Evolutionary conservation across 164 flowering plant species (phyloP), one percentile per base, ranked within the genome.

Genomic region (Vitis amurensis): DNA sequence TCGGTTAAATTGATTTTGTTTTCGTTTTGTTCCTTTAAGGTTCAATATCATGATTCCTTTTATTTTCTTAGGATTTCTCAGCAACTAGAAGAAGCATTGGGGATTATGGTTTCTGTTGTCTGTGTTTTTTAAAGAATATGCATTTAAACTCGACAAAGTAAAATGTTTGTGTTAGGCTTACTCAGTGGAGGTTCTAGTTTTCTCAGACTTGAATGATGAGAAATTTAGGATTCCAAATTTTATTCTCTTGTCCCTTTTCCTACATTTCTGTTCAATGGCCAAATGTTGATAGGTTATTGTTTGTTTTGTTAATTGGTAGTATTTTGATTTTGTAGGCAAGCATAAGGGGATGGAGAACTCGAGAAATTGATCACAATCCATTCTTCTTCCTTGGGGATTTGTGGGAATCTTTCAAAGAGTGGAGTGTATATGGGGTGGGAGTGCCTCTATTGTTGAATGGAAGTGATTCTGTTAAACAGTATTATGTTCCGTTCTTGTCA

Each of bases 341-440:
- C 58, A 65, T 67, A 74, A 81, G 79, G 76, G 85, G 75, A 51
- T 67, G 73, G 85, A 77, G 78, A 67, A 75, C 68, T 63, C 66
- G 74, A 11, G 83, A 83, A 53, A 44, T 59, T 19, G 83, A 79
- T 50, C 8, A 2, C 80, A 67, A 4, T 76, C 27, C 85, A 2
- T 86, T 71, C 71, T 92, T 84, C 77, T 63, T 51, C 19, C 84
- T 89, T 70, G 82, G 80, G 17, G 97, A 89, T 76, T 77, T 91
- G 0, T 91, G 97, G 97, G 92, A 89, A 68, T 76, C 85, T 9
- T 87, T 82, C 61, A 75, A 71, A 49, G 92, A 88, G 71, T 85
- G 93, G 97, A 91, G 97, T 65, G 91, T 73, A 0, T 91, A 84
- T 74, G 97, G 97, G 49, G 93, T 78, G 1, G 97, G 88, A 73